Percentiles rank a stretch among this genome's conserved stretches.
phyloP scores from a whole-genome alignment of 352 stramenopile species.

The Phytophthora agathidicida region DNA sequence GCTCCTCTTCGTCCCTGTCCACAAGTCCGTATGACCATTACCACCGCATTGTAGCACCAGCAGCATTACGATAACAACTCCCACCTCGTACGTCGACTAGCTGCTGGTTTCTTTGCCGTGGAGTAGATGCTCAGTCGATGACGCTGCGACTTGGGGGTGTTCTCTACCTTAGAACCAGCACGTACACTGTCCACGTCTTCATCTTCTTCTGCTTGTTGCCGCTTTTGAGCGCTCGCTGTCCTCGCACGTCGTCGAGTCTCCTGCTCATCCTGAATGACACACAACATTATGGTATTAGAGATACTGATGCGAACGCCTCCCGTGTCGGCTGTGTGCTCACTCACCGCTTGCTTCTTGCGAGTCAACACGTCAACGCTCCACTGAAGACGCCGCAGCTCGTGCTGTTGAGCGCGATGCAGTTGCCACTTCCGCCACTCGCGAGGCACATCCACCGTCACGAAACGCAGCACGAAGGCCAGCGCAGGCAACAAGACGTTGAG shows the following conservation, averaged over 20 bases:
- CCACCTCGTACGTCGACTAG: conserved; percentile 16
- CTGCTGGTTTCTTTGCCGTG: conserved; percentile 35
- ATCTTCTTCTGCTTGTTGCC: conserved; percentile 8
- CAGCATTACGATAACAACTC: conserved; percentile 1
- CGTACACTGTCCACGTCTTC: not conserved
- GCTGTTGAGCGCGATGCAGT: conserved; percentile 44
- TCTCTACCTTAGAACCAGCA: not conserved
- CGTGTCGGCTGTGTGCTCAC: conserved; percentile 7
- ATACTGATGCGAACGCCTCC: not conserved
- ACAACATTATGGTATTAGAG: not conserved
- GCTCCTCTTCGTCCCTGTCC: conserved; percentile 12
- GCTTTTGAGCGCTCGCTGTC: conserved; percentile 21
- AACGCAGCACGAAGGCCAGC: conserved; percentile 34
- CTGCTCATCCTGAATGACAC: conserved; percentile 29
- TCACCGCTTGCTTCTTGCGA: conserved; percentile 27
- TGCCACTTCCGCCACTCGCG: conserved; percentile 47
- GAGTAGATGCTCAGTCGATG: conserved; percentile 49
- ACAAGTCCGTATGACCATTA: conserved; percentile 10
- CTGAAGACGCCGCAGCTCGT: conserved; percentile 43
- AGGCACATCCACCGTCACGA: conserved; percentile 36
- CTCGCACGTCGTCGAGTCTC: conserved; percentile 17
- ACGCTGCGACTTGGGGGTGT: conserved; percentile 6
- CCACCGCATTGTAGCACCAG: not conserved
- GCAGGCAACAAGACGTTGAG: conserved; percentile 47
- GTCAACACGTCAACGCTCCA: conserved; percentile 33